These are phyloP conservation scores for Sophora flavescens DNA, from an alignment of 306 rosid species.

Conservation along the genomic window DNA sequence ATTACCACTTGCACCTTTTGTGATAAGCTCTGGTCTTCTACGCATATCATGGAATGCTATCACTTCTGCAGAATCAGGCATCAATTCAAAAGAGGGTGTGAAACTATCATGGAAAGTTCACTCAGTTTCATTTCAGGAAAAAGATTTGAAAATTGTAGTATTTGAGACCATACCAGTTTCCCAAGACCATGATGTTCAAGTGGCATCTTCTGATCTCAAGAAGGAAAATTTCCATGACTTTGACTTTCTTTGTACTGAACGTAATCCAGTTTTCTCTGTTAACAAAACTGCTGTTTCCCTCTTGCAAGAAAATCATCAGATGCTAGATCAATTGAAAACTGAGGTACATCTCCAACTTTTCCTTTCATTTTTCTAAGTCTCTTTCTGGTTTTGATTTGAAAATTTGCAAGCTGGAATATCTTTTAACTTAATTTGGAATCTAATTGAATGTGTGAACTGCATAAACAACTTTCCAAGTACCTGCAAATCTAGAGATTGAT, in stretches of 20 bases:
- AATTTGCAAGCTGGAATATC: too few species aligned
- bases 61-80: neutral
- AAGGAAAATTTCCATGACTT: slow-evolving; percentile 41
- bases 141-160: slow-evolving; percentile 43
- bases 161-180: slow-evolving; percentile 49
- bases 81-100: neutral
- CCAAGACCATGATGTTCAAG: neutral
- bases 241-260: slow-evolving; percentile 54
- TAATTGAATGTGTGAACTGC: too few species aligned
- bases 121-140: neutral
- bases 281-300: slow-evolving; percentile 46
- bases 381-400: too few species aligned
- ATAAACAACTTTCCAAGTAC: too few species aligned
- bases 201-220: slow-evolving; percentile 35
- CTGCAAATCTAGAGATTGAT: too few species aligned
- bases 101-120: slow-evolving; percentile 19
- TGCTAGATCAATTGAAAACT: slow-evolving; percentile 42
- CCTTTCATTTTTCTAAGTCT: neutral
- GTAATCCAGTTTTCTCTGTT: slow-evolving; percentile 38
- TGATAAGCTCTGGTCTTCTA: slow-evolving; percentile 50
- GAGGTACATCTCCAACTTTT: slow-evolving; percentile 42
- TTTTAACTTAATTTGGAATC: too few species aligned
- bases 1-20: slow-evolving; percentile 44
- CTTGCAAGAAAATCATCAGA: neutral
- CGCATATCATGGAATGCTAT: slow-evolving; percentile 46